Evolutionary conservation across 1,284 basidiomycete genomes (phyloP).

Genomic region (Sporisorium sorghi): DNA sequence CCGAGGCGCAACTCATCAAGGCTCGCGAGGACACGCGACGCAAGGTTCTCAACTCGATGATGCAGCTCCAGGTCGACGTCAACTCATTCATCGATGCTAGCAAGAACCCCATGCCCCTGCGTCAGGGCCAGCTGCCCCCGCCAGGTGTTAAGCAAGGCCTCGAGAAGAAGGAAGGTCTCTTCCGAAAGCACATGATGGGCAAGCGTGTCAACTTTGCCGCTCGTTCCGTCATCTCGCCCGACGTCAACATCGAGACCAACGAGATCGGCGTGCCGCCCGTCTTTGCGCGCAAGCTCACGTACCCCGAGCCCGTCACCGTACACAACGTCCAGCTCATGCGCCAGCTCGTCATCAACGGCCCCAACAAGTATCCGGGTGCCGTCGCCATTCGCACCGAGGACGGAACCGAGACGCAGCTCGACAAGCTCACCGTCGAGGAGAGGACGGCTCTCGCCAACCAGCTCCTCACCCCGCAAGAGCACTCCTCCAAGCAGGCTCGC

Average conservation of each 20-base stretch:
- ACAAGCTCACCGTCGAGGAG: conserved; percentile 84
- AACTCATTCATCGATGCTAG: conserved; percentile 97
- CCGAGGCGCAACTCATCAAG: conserved; percentile 66
- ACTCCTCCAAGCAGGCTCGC: conserved; percentile 69
- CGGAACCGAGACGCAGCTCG: conserved; percentile 71
- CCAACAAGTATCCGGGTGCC: conserved; percentile 90
- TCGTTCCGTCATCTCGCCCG: conserved; percentile 98
- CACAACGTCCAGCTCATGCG: conserved; percentile 90
- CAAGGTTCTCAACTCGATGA: conserved; percentile 81
- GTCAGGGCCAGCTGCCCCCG: conserved; percentile 91
- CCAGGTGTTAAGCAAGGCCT: conserved; percentile 94
- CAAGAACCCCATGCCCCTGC: conserved; percentile 88
- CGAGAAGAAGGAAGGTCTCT: conserved; percentile 99
- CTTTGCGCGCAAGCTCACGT: conserved; percentile 96
- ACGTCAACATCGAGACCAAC: conserved; percentile 99
- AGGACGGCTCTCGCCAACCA: conserved; percentile 97
- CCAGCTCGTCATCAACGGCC: conserved; percentile 90
- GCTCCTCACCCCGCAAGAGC: conserved; percentile 88
- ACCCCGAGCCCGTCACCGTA: conserved; percentile 94
- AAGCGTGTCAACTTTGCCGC: conserved; percentile 99
- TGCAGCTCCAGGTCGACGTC: conserved; percentile 92
- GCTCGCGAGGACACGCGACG: conserved; percentile 74
- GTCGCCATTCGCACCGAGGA: conserved; percentile 95
- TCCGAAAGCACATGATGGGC: conserved; percentile 99
- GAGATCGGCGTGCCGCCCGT: conserved; percentile 98